These are phyloP conservation scores for Dimocarpus longan DNA, from an alignment of 345 rosid species.

Conservation along the genomic window DNA sequence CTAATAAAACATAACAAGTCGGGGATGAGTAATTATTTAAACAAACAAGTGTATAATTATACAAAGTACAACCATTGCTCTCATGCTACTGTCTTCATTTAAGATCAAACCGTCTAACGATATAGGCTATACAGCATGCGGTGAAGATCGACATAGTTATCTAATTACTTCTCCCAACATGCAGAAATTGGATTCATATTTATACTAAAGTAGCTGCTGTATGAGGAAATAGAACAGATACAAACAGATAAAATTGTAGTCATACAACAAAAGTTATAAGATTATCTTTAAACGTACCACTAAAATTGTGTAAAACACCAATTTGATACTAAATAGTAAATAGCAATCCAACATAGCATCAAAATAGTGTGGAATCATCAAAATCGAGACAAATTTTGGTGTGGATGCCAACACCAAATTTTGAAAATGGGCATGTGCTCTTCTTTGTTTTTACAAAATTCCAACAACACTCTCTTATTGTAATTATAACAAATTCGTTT, in stretches of 20 bases:
- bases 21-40: not conserved
- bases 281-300: no score
- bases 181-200: conserved; percentile 29
- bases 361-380: no score
- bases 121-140: conserved; percentile 2
- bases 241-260: conserved; percentile 8
- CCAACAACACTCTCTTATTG: no score
- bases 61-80: conserved; percentile 5
- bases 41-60: not conserved
- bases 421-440: no score
- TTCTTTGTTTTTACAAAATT: no score
- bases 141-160: conserved; percentile 9
- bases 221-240: not conserved
- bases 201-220: conserved; percentile 34
- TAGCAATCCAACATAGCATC: no score
- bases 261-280: conserved; percentile 2
- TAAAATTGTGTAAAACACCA: no score
- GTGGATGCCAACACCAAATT: no score
- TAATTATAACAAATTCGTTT: no score
- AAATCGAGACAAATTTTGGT: no score
- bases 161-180: conserved; percentile 28
- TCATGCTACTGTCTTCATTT: not conserved
- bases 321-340: no score
- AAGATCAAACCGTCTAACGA: not conserved
- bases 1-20: not conserved